Conservation (phyloP, 164 flowering plant species). For the Tetracentron sinense region DNA sequence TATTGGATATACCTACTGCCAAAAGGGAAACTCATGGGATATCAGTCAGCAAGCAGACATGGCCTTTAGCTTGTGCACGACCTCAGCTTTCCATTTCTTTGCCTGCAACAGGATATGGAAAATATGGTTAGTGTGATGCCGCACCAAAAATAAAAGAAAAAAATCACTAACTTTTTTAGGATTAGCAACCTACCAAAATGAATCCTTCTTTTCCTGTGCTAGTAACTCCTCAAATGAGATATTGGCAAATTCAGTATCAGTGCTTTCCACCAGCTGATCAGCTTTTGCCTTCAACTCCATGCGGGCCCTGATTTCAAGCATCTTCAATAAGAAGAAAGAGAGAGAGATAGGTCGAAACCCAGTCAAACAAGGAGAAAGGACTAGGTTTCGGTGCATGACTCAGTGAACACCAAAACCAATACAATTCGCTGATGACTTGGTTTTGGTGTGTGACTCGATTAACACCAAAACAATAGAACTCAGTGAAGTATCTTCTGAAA, state of each 20-base stretch:
- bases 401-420: not conserved
- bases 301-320: conserved; percentile 59
- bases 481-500: not conserved
- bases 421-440: not conserved
- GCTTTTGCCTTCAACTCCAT: conserved; percentile 59
- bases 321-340: conserved; percentile 30
- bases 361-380: not conserved
- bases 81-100: conserved; percentile 49
- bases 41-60: conserved; percentile 6
- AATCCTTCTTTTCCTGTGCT: conserved; percentile 82
- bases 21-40: conserved; percentile 5
- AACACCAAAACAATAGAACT: not conserved
- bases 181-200: conserved; percentile 54
- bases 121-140: not conserved
- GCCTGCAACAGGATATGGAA: conserved; percentile 40
- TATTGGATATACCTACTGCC: conserved; percentile 23
- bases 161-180: not conserved
- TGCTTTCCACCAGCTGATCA: conserved; percentile 26
- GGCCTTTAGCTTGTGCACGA: conserved; percentile 33
- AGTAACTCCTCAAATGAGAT: conserved; percentile 81
- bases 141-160: not conserved
- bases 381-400: not conserved
- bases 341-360: not conserved
- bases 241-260: conserved; percentile 44
- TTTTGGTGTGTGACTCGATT: not conserved